Evolutionary conservation across 345 rosid species (phyloP).

Genomic region (Brassica nigra): DNA sequence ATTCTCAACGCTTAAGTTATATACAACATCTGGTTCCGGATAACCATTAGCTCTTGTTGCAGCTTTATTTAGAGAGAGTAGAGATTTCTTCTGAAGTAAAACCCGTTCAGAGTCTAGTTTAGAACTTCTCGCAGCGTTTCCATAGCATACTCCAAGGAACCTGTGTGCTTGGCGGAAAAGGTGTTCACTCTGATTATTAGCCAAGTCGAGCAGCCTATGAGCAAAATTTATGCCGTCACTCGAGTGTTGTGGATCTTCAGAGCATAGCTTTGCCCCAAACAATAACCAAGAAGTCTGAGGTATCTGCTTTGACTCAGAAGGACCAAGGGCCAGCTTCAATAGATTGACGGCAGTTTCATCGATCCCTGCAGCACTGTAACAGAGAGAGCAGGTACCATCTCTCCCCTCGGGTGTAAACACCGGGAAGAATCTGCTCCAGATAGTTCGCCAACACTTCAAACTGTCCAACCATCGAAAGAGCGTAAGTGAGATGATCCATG

Average conservation of each 20-base stretch:
- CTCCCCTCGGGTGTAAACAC: conserved; percentile 65
- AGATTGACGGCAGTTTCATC: conserved; percentile 74
- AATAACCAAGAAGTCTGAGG: conserved; percentile 60
- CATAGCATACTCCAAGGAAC: conserved; percentile 85
- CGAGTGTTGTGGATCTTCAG: conserved; percentile 64
- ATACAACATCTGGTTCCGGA: conserved; percentile 53
- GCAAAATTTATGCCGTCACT: conserved; percentile 66
- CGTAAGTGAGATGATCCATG: conserved; percentile 77
- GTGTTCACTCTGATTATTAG: conserved; percentile 48
- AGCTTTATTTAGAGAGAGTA: conserved; percentile 62
- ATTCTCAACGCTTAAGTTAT: conserved; percentile 70
- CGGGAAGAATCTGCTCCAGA: conserved; percentile 75
- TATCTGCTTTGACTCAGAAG: conserved; percentile 66
- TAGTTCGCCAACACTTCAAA: conserved; percentile 68
- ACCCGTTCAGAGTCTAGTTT: conserved; percentile 70
- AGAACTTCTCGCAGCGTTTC: conserved; percentile 75
- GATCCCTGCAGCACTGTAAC: conserved; percentile 78
- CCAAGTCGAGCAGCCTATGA: conserved; percentile 50
- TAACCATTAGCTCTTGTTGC: conserved; percentile 51
- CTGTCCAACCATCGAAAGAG: conserved; percentile 71
- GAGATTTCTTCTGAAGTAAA: conserved; percentile 58
- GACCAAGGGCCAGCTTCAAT: conserved; percentile 59
- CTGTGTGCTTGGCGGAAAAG: conserved; percentile 60
- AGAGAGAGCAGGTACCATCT: conserved; percentile 93
- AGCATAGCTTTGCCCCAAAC: conserved; percentile 82